Base-by-base conservation (phyloP, 495 filamentous ascomycete species). In the Penicillium ochrochloron region DNA sequence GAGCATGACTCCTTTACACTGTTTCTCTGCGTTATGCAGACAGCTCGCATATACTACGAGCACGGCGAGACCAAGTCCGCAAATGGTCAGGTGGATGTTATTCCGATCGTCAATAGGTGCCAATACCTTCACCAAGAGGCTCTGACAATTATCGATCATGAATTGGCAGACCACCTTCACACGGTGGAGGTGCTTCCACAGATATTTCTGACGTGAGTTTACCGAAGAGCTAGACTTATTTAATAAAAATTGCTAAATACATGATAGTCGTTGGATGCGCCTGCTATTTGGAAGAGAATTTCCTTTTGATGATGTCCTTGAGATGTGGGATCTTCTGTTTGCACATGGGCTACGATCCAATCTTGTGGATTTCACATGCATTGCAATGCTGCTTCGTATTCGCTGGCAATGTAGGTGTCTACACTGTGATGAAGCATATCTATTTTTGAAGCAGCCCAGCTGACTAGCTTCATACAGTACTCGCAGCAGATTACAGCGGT, bases 201-300 rank as follows among this genome's bases (percentile, higher is more conserved):
- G 66, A 90, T 99, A 51, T 99, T 98, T 73, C 77, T 99, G 35
- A 96, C 97, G 90, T 94, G 75, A 78, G 61, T 72, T 17, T 25
- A 27, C 29, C 15, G 6, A 5, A 12, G 34, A 23, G 2, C 2
- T 31, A 19, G 34, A 39, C 6, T 7, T 10, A 11, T 11, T 21
- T n/a, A n/a, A n/a, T n/a, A n/a, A n/a, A 41, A 34, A 19, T 19
- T 51, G 48, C 64, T 73, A 44, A 73, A 34, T 33, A 17, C 17
- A 14, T 50, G 15, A 21, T 62, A 96, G 92, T 66, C 92, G 95
- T 53, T 99, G 95, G 95, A 90, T 98, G 60, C 86, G 95, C 25
- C 87, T 99, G 2, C 76, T 99, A 0, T 99, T 97, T 71, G 92
- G 94, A 46, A 85, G 95, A 57, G 95, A 98, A 78, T 97, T 98